Percentiles rank a stretch among this genome's conserved stretches.
Conservation (phyloP, 1,139 yeast species). For the Kodamaea plutei region DNA sequence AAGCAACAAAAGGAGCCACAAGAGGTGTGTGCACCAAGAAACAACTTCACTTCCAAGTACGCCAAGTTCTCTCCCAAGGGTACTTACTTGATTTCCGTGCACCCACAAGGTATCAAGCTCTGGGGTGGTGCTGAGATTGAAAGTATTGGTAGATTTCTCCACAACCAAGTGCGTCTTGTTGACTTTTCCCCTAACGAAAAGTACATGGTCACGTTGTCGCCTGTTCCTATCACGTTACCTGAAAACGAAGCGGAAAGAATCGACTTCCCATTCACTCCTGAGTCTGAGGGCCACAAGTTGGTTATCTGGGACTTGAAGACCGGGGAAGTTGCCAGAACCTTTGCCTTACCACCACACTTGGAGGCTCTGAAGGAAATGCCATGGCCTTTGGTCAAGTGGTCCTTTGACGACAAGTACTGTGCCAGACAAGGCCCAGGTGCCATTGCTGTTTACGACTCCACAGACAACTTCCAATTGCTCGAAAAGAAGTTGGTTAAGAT, state of each 20-base stretch:
- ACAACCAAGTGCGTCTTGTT: constrained; percentile 83
- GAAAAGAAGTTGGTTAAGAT: constrained; percentile 85
- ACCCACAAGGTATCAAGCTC: constrained; percentile 91
- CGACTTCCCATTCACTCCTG: constrained; percentile 78
- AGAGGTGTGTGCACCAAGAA: constrained; percentile 71
- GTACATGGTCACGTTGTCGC: constrained; percentile 86
- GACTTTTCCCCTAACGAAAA: constrained; percentile 93
- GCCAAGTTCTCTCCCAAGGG: constrained; percentile 95
- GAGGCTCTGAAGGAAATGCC: constrained; percentile 71
- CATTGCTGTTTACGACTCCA: constrained; percentile 77
- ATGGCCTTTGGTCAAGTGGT: constrained; percentile 99
- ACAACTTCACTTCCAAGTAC: constrained; percentile 81
- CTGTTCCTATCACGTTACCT: constrained; percentile 73
- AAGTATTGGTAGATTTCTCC: constrained; percentile 74
- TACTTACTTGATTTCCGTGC: constrained; percentile 79
- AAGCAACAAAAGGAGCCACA: constrained; percentile 70
- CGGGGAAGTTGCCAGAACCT: constrained; percentile 82
- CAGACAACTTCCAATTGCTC: constrained; percentile 57
- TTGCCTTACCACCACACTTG: constrained; percentile 80
- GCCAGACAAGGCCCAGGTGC: constrained; percentile 96
- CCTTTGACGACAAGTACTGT: constrained; percentile 87
- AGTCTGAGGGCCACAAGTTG: constrained; percentile 88
- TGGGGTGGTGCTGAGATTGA: constrained; percentile 91
- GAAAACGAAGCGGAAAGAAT: constrained; percentile 61
- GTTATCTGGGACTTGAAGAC: constrained; percentile 91